Evolutionary conservation across 768 basidiomycete species (phyloP), one percentile per base, ranked within the genome.

Genomic region (Naematelia aurantialba): DNA sequence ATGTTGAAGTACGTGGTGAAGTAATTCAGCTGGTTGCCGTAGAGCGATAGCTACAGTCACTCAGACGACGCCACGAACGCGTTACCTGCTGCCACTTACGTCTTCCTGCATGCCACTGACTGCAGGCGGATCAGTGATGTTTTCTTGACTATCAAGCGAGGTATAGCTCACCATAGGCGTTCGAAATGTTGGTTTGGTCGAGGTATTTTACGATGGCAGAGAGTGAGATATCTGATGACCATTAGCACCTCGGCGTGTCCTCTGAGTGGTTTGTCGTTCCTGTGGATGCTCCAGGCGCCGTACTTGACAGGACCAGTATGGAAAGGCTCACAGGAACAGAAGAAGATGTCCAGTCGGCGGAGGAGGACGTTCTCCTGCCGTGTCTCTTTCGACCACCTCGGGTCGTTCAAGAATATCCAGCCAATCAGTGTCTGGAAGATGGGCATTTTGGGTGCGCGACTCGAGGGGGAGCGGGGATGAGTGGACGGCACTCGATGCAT

Each of bases 81-180:
- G 4, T n/a, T 26, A 26, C 21, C 12, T 3, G 24, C 27, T 2
- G 2, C 29, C 19, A 45, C 58, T 30, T 46, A 59, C 58, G 31
- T 59, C 58, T 54, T 59, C 58, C 29, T 59, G 19, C 58, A 59
- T 59, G n/a, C 58, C 58, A 25, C 31, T 42, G 22, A 59, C 58
- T 56, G 25, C 42, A 2, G 8, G 8, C 17, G 34, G 34, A 8
- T 52, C 45, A 25, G 26, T 11, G 42, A 4, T 58, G 48, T 19
- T 45, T 8, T 39, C 34, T 44, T 3, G 21, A 45, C 27, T 22
- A 2, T 26, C 17, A 50, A 27, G 27, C 8, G 5, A 27, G 19
- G 11, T 14, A 14, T n/a, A 2, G 19, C 48, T 22, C 22, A 50
- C 21, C 5, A 56, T 48, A 48, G 19, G 45, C 45, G 31, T 48